Evolutionary conservation across 2,329 filamentous ascomycete species (phyloP), one percentile per base, ranked within the genome.

Genomic region (Aspergillus intermedius): DNA sequence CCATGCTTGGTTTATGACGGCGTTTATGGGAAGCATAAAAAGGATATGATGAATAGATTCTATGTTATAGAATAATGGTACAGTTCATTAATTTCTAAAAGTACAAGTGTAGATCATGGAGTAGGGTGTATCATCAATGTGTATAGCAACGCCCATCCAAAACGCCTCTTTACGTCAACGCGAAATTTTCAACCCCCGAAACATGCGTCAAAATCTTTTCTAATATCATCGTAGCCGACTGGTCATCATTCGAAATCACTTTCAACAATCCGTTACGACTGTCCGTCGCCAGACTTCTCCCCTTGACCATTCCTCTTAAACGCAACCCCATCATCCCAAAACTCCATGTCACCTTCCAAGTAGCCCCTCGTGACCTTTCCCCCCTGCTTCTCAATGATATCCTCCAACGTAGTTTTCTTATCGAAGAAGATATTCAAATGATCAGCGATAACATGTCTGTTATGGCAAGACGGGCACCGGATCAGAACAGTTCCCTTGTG

Each of bases 371-470:
- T 80, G 44, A 97, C 70, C 53, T 91, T 85, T 67, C 94, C 87
- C 1, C 71, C 72, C 45, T 67, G 62, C 28, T 66, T 54, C 21
- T 61, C 52, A 44, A 75, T 45, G 17, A 74, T 64, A 56, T 74
- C 72, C 51, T 74, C 72, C 17, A 75, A 51, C 0, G 70, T 74
- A 12, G 60, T 67, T 23, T 62, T 63, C 41, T 66, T 55, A 46
- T 75, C 72, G 45, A 70, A 66, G 55, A 75, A 75, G 51, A 83
- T 80, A 58, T 81, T 82, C 45, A 98, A 72, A 68, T 98, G 87
- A 68, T 98, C 93, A 62, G 83, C 86, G 60, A 98, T 97, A 56
- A 98, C 73, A 73, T 98, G 93, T 21, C 90, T 80, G 64, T 88
- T 91, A 61, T 84, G 83, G 71, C 93, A 98, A 3, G 76, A 75